These are phyloP conservation scores for Aspergillus sparsus DNA, from an alignment of 495 filamentous ascomycete genomes.

Conservation along the genomic window DNA sequence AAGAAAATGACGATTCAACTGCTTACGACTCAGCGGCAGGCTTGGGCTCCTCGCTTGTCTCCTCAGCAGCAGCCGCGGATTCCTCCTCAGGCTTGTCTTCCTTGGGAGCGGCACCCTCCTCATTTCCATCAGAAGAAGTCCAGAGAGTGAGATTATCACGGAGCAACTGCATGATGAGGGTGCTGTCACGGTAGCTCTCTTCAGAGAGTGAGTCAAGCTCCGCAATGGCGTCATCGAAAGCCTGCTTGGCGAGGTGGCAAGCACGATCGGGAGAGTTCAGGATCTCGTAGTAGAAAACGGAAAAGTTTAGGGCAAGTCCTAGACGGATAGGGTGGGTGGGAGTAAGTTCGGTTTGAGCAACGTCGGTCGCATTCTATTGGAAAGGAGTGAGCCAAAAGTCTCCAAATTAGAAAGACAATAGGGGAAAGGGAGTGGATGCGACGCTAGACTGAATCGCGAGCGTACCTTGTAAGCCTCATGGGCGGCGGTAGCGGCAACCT, in stretches of 20 bases:
- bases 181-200: constrained; percentile 99
- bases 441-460: neutral
- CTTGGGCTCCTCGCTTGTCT: constrained; percentile 49
- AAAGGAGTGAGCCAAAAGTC: neutral
- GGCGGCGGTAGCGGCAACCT: constrained; percentile 91
- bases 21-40: constrained; percentile 43
- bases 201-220: constrained; percentile 98
- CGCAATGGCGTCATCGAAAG: constrained; percentile 98
- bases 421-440: constrained; percentile 8
- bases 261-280: constrained; percentile 98
- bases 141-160: constrained; percentile 99
- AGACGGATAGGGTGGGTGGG: constrained; percentile 99
- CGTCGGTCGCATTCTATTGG: constrained; percentile 88
- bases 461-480: constrained; percentile 98
- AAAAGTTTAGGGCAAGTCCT: constrained; percentile 98
- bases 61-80: constrained; percentile 46
- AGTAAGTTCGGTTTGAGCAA: constrained; percentile 94
- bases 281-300: constrained; percentile 99
- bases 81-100: constrained; percentile 65
- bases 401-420: neutral
- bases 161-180: constrained; percentile 99
- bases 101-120: constrained; percentile 68
- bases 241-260: constrained; percentile 98
- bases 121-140: constrained; percentile 93
- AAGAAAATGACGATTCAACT: constrained; percentile 22